These are phyloP conservation scores for Lepidium campestre DNA, from an alignment of 441 rosid species.

Conservation along the genomic window DNA sequence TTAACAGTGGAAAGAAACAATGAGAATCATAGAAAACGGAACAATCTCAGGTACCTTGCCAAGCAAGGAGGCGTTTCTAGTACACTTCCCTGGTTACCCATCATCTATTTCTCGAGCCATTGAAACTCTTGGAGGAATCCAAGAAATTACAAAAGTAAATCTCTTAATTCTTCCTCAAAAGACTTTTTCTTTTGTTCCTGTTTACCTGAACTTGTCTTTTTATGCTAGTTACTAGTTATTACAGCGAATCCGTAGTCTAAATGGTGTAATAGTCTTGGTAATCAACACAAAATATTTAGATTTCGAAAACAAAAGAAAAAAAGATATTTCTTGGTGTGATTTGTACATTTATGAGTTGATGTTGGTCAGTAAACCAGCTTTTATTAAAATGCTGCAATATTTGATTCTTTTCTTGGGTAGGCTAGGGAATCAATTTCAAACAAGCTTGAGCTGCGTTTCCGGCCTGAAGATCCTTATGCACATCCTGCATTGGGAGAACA, in stretches of 20 bases:
- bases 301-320: neutral
- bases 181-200: neutral
- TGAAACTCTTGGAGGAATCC: slow-evolving; percentile 69
- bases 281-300: neutral
- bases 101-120: slow-evolving; percentile 58
- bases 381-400: neutral
- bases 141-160: slow-evolving; percentile 51
- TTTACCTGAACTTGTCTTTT: neutral
- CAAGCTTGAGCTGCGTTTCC: slow-evolving; percentile 72
- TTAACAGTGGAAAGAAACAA: slow-evolving; percentile 8
- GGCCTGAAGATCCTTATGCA: slow-evolving; percentile 88
- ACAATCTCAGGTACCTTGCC: slow-evolving; percentile 59
- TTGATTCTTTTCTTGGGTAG: slow-evolving; percentile 30
- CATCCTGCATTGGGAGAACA: slow-evolving; percentile 86
- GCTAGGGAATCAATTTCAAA: slow-evolving; percentile 54
- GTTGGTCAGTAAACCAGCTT: neutral
- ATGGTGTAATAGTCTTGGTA: neutral
- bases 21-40: slow-evolving; percentile 67
- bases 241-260: neutral
- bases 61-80: slow-evolving; percentile 47
- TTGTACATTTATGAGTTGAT: neutral
- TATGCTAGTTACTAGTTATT: neutral
- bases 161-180: neutral
- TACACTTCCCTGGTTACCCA: slow-evolving; percentile 80
- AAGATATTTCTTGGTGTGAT: neutral